Percentiles rank a stretch among this genome's conserved stretches.
These are phyloP conservation scores for Knoxdaviesia capensis DNA, from an alignment of 2,329 filamentous ascomycete genomes.

Conservation along the genomic window DNA sequence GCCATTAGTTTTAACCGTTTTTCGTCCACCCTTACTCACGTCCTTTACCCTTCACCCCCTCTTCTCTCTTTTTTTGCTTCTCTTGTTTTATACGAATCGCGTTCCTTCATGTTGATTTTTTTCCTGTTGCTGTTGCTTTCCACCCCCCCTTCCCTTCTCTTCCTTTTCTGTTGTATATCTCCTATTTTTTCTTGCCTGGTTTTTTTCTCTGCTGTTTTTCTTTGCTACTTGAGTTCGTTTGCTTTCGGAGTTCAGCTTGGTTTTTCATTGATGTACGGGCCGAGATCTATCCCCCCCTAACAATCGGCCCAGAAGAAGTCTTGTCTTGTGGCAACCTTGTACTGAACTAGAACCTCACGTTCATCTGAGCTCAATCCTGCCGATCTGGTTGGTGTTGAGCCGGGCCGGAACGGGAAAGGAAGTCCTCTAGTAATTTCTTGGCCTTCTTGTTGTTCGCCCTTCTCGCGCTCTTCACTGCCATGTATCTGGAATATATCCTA, in stretches of 20 bases:
- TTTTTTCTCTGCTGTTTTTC: neutral
- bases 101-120: neutral
- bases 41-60: neutral
- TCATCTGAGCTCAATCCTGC: no score
- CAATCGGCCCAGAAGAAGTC: no score
- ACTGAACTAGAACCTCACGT: no score
- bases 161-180: constrained; percentile 6
- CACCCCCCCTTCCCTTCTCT: constrained; percentile 2
- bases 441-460: no score
- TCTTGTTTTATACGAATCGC: neutral
- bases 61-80: neutral
- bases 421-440: no score
- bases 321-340: no score
- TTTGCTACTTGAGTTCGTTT: neutral
- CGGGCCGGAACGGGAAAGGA: no score
- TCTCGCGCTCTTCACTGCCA: no score
- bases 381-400: no score
- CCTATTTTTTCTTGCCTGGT: constrained; percentile 7
- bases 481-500: no score
- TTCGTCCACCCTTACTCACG: neutral
- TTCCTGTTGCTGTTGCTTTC: neutral
- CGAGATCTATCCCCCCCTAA: no score
- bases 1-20: constrained; percentile 11
- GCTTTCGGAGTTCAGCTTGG: neutral
- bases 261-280: no score